Percentiles rank a stretch among this genome's conserved stretches.
Conservation (phyloP, 2,329 filamentous ascomycete species). For the Exophiala sp. region DNA sequence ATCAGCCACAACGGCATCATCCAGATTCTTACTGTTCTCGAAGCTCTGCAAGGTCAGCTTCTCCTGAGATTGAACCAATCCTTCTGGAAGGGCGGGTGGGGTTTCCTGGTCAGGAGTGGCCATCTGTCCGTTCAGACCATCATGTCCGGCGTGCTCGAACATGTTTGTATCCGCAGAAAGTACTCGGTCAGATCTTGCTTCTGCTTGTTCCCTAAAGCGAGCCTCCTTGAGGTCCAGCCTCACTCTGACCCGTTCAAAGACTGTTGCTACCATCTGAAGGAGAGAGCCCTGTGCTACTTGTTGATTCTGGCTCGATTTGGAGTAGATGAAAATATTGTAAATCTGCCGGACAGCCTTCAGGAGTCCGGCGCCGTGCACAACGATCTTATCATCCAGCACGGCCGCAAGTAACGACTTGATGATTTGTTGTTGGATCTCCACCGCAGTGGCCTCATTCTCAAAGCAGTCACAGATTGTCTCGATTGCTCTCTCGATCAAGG, state of each 20-base stretch:
- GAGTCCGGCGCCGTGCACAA: conserved; percentile 92
- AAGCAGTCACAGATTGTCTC: conserved; percentile 99
- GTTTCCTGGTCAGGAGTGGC: conserved; percentile 35
- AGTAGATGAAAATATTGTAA: conserved; percentile 97
- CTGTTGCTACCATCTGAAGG: conserved; percentile 97
- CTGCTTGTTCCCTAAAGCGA: conserved; percentile 49
- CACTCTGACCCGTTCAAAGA: conserved; percentile 90
- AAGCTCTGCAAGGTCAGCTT: conserved; percentile 68
- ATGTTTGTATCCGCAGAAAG: conserved; percentile 20
- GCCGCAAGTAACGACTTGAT: conserved; percentile 95
- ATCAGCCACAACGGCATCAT: conserved; percentile 63
- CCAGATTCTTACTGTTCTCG: conserved; percentile 63
- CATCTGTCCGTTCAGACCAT: conserved; percentile 26
- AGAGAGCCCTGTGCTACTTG: conserved; percentile 95
- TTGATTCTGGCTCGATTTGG: conserved; percentile 89
- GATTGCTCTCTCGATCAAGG: conserved; percentile 93
- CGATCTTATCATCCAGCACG: conserved; percentile 96
- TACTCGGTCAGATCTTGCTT: conserved; percentile 31
- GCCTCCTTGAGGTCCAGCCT: conserved; percentile 84
- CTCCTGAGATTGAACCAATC: conserved; percentile 34
- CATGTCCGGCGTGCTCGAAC: conserved; percentile 33
- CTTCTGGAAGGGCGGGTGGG: conserved; percentile 50
- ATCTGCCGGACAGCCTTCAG: conserved; percentile 96
- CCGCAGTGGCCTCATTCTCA: conserved; percentile 87
- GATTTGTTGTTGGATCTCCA: conserved; percentile 94